Evolutionary conservation across 441 rosid genomes (phyloP).

Genomic region (Viola pubescens): DNA sequence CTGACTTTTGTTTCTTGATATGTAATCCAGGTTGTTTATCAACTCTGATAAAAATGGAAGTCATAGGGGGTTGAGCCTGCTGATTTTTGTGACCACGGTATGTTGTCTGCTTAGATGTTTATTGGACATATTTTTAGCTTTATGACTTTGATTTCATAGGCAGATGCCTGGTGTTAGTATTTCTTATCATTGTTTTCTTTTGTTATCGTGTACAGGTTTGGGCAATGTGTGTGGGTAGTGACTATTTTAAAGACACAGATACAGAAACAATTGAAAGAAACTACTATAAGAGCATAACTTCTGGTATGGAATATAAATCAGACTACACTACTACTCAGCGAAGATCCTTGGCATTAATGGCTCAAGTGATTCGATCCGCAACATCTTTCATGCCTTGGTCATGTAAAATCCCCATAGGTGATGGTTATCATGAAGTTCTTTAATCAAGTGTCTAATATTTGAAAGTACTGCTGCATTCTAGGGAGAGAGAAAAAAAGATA

Average conservation of each 20-base stretch:
- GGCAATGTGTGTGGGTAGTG: constrained; percentile 51
- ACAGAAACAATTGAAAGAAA: constrained; percentile 20
- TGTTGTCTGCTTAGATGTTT: background rate
- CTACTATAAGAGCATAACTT: constrained; percentile 21
- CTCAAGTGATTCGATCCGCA: constrained; percentile 55
- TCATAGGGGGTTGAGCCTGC: constrained; percentile 53
- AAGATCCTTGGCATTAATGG: constrained; percentile 43
- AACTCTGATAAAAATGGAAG: constrained; percentile 44
- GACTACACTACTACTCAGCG: constrained; percentile 46
- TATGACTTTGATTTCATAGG: background rate
- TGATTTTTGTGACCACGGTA: constrained; percentile 52
- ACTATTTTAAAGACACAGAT: constrained; percentile 24
- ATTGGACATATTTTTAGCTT: background rate
- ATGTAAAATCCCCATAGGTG: constrained; percentile 73
- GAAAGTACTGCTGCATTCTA: constrained; percentile 18
- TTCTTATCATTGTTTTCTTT: constrained; percentile 9
- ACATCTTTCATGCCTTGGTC: constrained; percentile 74
- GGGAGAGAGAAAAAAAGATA: constrained; percentile 28
- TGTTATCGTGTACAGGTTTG: constrained; percentile 23
- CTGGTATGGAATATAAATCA: constrained; percentile 83
- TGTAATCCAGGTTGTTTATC: constrained; percentile 8
- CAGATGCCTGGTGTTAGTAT: background rate
- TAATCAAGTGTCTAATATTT: constrained; percentile 23
- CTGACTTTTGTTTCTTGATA: constrained; percentile 4
- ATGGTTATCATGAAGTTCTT: constrained; percentile 69